Conservation (phyloP, 1,139 yeast genomes). For the Lodderomyces metapsilosis region DNA sequence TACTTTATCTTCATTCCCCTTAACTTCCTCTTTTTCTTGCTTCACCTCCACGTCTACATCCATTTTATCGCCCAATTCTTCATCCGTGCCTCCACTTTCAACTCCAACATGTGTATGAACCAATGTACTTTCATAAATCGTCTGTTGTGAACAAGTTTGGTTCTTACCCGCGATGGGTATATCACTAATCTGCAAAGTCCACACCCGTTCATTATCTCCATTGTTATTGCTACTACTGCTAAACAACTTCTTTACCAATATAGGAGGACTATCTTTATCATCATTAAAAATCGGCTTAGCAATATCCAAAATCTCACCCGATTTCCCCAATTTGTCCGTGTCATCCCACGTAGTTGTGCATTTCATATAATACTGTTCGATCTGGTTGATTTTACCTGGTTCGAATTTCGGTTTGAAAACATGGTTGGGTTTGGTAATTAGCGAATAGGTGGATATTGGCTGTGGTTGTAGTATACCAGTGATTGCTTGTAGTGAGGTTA, state of each 20-base stretch:
- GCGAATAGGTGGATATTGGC: constrained; percentile 42
- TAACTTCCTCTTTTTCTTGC: constrained; percentile 3
- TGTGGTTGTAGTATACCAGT: constrained; percentile 43
- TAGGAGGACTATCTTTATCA: constrained; percentile 14
- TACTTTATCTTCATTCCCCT: neutral
- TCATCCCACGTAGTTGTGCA: constrained; percentile 43
- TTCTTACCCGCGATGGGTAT: constrained; percentile 86
- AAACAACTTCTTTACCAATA: constrained; percentile 29
- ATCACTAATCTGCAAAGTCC: constrained; percentile 74
- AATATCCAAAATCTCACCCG: no score
- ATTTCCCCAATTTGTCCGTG: no score
- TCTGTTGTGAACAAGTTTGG: constrained; percentile 61
- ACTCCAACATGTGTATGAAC: constrained; percentile 37
- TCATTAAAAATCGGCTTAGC: constrained; percentile 24
- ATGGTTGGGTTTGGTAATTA: constrained; percentile 42
- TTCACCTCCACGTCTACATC: constrained; percentile 24
- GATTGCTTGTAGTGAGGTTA: constrained; percentile 44
- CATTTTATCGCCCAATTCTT: constrained; percentile 16
- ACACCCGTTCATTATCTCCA: constrained; percentile 33
- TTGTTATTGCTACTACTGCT: neutral
- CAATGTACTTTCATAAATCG: constrained; percentile 66
- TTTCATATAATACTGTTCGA: constrained; percentile 47
- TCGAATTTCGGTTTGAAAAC: constrained; percentile 47
- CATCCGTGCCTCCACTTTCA: constrained; percentile 3
- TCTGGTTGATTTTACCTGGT: constrained; percentile 51